These are phyloP conservation scores for Cyberlindnera maritima DNA, from an alignment of 805 yeast species.

Conservation along the genomic window DNA sequence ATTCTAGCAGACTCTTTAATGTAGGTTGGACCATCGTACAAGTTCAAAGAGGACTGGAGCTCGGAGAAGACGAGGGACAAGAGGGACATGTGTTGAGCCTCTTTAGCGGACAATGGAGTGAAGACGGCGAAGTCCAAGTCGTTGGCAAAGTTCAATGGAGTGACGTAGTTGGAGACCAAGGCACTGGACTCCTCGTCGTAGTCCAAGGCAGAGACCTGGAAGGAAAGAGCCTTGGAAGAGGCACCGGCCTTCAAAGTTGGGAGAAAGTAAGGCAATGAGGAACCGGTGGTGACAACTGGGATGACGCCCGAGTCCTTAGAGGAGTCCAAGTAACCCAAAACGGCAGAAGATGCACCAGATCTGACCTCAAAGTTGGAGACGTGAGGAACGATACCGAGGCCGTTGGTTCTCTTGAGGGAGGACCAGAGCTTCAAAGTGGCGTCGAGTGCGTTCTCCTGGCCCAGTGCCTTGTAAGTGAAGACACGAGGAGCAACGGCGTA, in stretches of 20 bases:
- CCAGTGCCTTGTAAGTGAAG: constrained; percentile 68
- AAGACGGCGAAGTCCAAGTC: constrained; percentile 64
- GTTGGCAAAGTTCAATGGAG: constrained; percentile 61
- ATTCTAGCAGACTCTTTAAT: constrained; percentile 43
- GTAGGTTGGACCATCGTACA: constrained; percentile 78
- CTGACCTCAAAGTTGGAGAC: constrained; percentile 65
- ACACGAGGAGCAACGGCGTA: constrained; percentile 49
- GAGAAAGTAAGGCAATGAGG: constrained; percentile 66
- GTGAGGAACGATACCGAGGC: constrained; percentile 56
- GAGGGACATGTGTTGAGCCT: constrained; percentile 65
- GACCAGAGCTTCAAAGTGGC: constrained; percentile 61
- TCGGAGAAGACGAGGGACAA: constrained; percentile 63
- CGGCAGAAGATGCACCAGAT: constrained; percentile 77
- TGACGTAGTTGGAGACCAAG: constrained; percentile 61
- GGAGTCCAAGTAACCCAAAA: constrained; percentile 62
- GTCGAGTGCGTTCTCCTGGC: constrained; percentile 60
- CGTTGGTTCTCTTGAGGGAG: constrained; percentile 46
- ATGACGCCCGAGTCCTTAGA: constrained; percentile 30
- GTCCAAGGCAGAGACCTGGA: constrained; percentile 76
- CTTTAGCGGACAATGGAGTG: constrained; percentile 59
- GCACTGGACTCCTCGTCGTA: constrained; percentile 52
- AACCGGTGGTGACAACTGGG: constrained; percentile 60
- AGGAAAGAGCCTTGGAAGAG: constrained; percentile 52
- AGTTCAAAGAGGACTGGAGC: constrained; percentile 54
- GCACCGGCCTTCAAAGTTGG: constrained; percentile 44